Percentiles rank a stretch among this genome's conserved stretches.
phyloP scores from a whole-genome alignment of 1,284 basidiomycete species.

The Heliocybe sulcata region DNA sequence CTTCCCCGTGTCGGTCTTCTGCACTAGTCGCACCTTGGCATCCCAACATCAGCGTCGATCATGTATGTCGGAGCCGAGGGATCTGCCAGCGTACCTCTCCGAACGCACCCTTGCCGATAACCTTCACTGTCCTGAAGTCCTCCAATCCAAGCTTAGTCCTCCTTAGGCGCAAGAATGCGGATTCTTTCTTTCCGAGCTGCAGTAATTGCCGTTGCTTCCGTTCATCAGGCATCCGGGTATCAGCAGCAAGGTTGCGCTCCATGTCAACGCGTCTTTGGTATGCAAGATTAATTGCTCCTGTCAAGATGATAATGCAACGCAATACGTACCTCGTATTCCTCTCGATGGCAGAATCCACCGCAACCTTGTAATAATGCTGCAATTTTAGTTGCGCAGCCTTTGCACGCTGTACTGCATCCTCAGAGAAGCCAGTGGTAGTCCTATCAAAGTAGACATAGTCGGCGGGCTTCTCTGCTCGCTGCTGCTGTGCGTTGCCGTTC shows the following conservation, averaged over 20 bases:
- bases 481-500: constrained; percentile 8
- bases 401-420: constrained; percentile 86
- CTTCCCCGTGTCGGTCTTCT: constrained; percentile 96
- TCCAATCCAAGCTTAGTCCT: constrained; percentile 90
- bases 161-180: constrained; percentile 84
- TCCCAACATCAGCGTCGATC: background rate
- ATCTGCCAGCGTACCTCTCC: constrained; percentile 63
- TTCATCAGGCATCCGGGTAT: constrained; percentile 70
- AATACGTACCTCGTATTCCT: constrained; percentile 49
- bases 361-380: constrained; percentile 96
- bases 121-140: constrained; percentile 96
- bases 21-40: constrained; percentile 84
- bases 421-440: constrained; percentile 76
- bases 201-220: constrained; percentile 88
- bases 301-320: background rate
- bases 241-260: constrained; percentile 79
- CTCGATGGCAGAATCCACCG: constrained; percentile 83
- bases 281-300: background rate
- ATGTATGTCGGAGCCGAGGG: background rate
- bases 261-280: constrained; percentile 78
- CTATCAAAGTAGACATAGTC: constrained; percentile 97
- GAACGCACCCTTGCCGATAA: constrained; percentile 98
- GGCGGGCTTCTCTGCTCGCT: constrained; percentile 26
- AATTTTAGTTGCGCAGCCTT: constrained; percentile 96
- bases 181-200: constrained; percentile 88